Evolutionary conservation across 257 asterid genomes (phyloP).

Genomic region (Schizonepeta tenuifolia): DNA sequence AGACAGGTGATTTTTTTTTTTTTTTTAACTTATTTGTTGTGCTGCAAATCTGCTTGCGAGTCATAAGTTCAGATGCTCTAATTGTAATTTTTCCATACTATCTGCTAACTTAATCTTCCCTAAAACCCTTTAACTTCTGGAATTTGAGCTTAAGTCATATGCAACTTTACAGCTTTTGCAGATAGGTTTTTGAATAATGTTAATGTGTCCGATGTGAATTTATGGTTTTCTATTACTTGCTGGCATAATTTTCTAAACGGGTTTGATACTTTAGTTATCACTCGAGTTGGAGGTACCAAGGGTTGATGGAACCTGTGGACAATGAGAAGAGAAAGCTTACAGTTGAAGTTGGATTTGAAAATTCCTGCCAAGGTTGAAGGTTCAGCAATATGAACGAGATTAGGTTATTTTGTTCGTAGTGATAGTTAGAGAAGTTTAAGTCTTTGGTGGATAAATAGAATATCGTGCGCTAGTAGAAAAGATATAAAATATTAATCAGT

Average conservation of each 20-base stretch:
- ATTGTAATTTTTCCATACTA: background rate
- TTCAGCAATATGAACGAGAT: background rate
- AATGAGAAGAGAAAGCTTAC: background rate
- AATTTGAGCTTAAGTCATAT: constrained; percentile 20
- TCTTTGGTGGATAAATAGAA: background rate
- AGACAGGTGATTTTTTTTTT: constrained; percentile 53
- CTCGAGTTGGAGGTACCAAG: constrained; percentile 15
- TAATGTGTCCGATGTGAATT: background rate
- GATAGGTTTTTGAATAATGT: constrained; percentile 5
- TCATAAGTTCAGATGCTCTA: background rate
- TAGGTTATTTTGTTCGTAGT: background rate
- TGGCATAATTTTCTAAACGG: background rate
- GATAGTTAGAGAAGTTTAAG: constrained; percentile 11
- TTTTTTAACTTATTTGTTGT: background rate
- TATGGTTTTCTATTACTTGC: background rate
- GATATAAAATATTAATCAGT: background rate
- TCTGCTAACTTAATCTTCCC: background rate
- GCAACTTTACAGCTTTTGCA: constrained; percentile 14
- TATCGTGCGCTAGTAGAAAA: background rate
- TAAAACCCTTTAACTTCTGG: constrained; percentile 11
- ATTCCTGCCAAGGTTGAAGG: constrained; percentile 8
- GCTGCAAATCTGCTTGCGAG: constrained; percentile 12
- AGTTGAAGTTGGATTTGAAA: constrained; percentile 15
- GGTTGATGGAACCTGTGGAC: constrained; percentile 21
- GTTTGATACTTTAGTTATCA: constrained; percentile 11